These are phyloP conservation scores for Licmophora abbreviata DNA, from an alignment of 108 stramenopile species.

Conservation along the genomic window DNA sequence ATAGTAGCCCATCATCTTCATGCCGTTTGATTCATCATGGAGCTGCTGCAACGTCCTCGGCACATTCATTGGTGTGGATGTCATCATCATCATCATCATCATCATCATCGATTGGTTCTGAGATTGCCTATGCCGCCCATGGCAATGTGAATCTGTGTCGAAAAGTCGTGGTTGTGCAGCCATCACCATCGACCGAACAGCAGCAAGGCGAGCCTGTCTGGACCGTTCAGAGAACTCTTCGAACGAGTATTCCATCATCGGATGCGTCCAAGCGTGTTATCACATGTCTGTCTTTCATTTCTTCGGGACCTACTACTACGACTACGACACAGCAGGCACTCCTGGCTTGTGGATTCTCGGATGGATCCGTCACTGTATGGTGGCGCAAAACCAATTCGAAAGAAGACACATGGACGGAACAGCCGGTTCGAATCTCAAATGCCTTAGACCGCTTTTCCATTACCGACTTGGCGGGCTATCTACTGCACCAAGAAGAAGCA, in stretches of 20 bases:
- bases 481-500: neutral
- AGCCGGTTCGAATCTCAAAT: conserved; percentile 8
- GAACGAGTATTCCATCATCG: conserved; percentile 27
- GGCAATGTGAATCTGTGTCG: conserved; percentile 30
- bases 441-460: conserved; percentile 19
- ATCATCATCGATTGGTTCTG: conserved; percentile 4
- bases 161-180: neutral
- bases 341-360: conserved; percentile 29
- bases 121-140: conserved; percentile 36
- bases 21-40: conserved; percentile 59
- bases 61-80: conserved; percentile 53
- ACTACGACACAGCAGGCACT: conserved; percentile 3
- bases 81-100: conserved; percentile 3
- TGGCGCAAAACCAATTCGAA: neutral
- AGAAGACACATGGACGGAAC: conserved; percentile 4
- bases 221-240: conserved; percentile 36
- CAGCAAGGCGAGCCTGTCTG: conserved; percentile 19
- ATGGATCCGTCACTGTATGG: conserved; percentile 73
- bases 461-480: conserved; percentile 28
- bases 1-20: too few species aligned
- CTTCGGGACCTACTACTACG: conserved; percentile 9
- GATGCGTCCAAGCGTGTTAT: conserved; percentile 20
- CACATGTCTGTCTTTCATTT: conserved; percentile 9
- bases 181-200: neutral
- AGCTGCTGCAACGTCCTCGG: conserved; percentile 54